These are phyloP conservation scores for Xylariales sp. DNA, from an alignment of 2,329 filamentous ascomycete genomes.

Conservation along the genomic window DNA sequence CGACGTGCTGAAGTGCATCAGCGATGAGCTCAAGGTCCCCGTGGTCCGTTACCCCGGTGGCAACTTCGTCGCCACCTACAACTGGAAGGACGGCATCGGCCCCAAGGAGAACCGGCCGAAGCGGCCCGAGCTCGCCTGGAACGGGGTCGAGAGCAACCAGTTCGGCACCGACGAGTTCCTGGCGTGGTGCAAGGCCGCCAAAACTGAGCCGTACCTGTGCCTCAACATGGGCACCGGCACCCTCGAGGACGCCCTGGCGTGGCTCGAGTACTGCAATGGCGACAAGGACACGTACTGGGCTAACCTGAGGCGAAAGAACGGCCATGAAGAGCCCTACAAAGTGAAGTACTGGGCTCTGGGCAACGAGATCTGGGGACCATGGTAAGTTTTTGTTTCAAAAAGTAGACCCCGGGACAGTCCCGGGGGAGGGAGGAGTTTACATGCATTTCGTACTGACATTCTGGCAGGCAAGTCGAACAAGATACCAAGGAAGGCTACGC, in stretches of 20 bases:
- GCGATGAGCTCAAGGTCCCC: conserved; percentile 70
- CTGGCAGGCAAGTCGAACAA: conserved; percentile 44
- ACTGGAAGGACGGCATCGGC: conserved; percentile 79
- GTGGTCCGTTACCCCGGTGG: conserved; percentile 79
- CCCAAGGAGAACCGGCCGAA: conserved; percentile 63
- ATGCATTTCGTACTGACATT: background rate
- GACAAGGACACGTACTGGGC: conserved; percentile 76
- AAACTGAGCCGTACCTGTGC: conserved; percentile 73
- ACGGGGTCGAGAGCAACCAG: conserved; percentile 69
- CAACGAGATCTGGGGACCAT: conserved; percentile 67
- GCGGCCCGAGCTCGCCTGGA: conserved; percentile 73
- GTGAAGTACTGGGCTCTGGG: conserved; percentile 85
- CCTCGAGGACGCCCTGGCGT: conserved; percentile 55
- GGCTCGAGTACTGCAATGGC: conserved; percentile 85
- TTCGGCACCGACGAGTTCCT: conserved; percentile 88
- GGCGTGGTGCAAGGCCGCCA: conserved; percentile 61
- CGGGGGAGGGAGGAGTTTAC: too few species aligned
- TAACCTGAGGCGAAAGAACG: conserved; percentile 72
- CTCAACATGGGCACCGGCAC: conserved; percentile 79
- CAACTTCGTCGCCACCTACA: conserved; percentile 81
- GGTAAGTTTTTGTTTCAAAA: conserved; percentile 37
- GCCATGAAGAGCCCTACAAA: conserved; percentile 71
- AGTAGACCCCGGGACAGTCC: background rate
- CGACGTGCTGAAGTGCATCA: conserved; percentile 71
- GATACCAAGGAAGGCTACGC: conserved; percentile 68